These are phyloP conservation scores for Castanea crenata DNA, from an alignment of 306 rosid genomes.

Conservation along the genomic window DNA sequence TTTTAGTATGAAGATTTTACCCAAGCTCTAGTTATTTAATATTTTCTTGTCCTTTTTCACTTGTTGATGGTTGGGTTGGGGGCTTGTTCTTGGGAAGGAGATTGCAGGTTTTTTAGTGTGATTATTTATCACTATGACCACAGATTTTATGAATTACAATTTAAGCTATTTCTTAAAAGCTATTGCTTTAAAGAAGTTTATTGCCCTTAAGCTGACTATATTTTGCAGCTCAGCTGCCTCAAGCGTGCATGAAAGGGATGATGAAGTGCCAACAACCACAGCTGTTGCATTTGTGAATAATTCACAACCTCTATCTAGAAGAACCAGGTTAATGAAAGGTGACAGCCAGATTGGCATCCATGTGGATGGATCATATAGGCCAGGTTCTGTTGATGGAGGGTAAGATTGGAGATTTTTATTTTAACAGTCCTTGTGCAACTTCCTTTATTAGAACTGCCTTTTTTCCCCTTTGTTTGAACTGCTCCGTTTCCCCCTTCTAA, in stretches of 20 bases:
- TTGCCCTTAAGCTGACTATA: conserved; percentile 30
- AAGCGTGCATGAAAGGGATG: conserved; percentile 67
- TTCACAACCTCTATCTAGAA: conserved; percentile 87
- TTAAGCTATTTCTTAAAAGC: conserved; percentile 3
- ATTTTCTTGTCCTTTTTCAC: not conserved
- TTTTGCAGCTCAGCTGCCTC: conserved; percentile 69
- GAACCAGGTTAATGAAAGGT: conserved; percentile 83
- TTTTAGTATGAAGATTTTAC: not conserved
- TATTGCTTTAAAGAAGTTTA: conserved; percentile 17
- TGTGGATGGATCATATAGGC: conserved; percentile 70
- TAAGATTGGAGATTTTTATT: conserved; percentile 43
- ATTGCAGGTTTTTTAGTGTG: conserved; percentile 16
- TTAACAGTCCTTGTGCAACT: conserved; percentile 25
- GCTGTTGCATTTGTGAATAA: conserved; percentile 64
- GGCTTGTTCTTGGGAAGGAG: conserved; percentile 11
- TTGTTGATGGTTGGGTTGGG: conserved; percentile 11
- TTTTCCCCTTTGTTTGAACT: conserved; percentile 4
- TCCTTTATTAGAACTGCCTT: conserved; percentile 9
- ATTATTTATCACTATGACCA: not conserved
- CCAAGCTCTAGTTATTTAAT: conserved; percentile 3
- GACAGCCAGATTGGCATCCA: conserved; percentile 61
- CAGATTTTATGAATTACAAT: not conserved
- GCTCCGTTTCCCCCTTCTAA: conserved; percentile 7
- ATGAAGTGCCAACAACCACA: conserved; percentile 82
- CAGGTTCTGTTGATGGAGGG: conserved; percentile 83